Percentiles rank a stretch among this genome's conserved stretches.
Evolutionary conservation across 2,329 filamentous ascomycete species (phyloP).

Genomic region (Lasiodiplodia citricola): DNA sequence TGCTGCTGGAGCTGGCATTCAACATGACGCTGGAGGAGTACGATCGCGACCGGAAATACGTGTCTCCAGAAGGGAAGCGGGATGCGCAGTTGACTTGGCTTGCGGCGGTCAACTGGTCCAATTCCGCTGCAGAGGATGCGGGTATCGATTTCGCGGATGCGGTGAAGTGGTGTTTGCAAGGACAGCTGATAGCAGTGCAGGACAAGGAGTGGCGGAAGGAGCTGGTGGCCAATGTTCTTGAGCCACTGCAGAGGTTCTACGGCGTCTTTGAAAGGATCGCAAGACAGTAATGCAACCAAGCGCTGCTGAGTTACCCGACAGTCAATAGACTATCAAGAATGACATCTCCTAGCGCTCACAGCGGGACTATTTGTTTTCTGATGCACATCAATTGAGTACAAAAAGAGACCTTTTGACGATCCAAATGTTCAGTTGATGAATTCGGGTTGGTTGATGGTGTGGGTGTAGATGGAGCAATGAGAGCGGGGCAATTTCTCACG

Average conservation of each 20-base stretch:
- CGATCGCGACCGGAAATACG: neutral
- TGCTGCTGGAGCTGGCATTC: neutral
- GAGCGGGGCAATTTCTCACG: neutral
- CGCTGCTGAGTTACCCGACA: neutral
- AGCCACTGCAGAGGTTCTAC: neutral
- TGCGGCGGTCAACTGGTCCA: neutral
- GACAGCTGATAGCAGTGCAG: neutral
- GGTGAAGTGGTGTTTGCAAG: neutral
- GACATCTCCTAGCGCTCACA: neutral
- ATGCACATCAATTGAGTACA: neutral
- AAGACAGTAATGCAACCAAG: neutral
- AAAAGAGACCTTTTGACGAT: neutral
- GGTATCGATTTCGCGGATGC: neutral
- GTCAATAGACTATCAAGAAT: neutral
- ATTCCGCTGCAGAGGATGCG: neutral
- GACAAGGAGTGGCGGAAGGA: neutral
- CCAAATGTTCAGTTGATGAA: neutral
- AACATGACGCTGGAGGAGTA: neutral
- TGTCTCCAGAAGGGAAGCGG: neutral
- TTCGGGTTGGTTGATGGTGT: neutral
- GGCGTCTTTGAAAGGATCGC: neutral
- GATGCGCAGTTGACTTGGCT: neutral
- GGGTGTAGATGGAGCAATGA: neutral
- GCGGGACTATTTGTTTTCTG: neutral
- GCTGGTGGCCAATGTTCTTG: neutral